phyloP scores from a whole-genome alignment of 768 basidiomycete species.

The Tylopilus sp. region DNA sequence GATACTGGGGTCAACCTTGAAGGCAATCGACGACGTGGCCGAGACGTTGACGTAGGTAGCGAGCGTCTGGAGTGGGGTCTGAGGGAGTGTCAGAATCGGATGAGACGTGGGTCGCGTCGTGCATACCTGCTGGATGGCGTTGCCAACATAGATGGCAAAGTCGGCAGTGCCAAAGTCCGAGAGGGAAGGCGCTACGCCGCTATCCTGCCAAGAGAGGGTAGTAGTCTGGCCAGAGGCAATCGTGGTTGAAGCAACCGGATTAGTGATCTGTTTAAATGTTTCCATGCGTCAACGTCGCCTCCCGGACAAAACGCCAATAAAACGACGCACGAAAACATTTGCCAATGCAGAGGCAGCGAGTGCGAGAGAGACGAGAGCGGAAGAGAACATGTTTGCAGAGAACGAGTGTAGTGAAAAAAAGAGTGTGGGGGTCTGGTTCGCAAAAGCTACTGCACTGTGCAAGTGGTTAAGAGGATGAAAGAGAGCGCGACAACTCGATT shows the following conservation, averaged over 20 bases:
- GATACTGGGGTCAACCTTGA: conserved; percentile 48
- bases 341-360: conserved; percentile 54
- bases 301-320: background rate
- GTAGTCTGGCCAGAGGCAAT: conserved; percentile 49
- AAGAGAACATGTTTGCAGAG: conserved; percentile 46
- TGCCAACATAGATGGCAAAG: conserved; percentile 65
- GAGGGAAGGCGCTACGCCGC: conserved; percentile 45
- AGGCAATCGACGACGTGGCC: conserved; percentile 40
- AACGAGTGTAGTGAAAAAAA: conserved; percentile 20
- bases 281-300: conserved; percentile 1
- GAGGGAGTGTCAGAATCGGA: background rate
- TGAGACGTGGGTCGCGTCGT: background rate
- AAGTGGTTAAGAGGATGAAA: background rate
- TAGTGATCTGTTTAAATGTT: conserved; percentile 48
- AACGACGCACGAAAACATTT: conserved; percentile 49
- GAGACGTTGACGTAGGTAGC: conserved; percentile 49
- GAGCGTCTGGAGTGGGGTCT: conserved; percentile 60
- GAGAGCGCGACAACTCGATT: background rate
- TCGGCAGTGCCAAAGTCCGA: conserved; percentile 46
- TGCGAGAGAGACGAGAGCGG: conserved; percentile 46
- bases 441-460: conserved; percentile 1
- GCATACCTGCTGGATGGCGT: conserved; percentile 54
- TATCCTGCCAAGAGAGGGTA: conserved; percentile 60
- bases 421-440: conserved; percentile 21
- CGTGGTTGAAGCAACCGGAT: conserved; percentile 44